Evolutionary conservation across 176 grass and related monocot species (phyloP).

Genomic region (Puya raimondii): DNA sequence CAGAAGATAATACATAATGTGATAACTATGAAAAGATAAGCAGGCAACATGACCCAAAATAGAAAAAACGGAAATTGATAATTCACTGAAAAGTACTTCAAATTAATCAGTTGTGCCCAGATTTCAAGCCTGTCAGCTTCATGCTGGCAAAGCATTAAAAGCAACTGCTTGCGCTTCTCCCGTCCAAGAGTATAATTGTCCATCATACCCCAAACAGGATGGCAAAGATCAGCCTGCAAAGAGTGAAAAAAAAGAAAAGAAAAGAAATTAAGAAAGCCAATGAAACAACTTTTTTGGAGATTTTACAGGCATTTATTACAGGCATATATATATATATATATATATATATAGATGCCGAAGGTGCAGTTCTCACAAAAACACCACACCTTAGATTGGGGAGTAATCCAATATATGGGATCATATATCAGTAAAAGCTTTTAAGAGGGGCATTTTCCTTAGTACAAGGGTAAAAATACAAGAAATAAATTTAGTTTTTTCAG

Average conservation of each 20-base stretch:
- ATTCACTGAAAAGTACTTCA: slow-evolving; percentile 48
- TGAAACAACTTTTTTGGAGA: neutral
- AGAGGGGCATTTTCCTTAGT: too few relatives aligned
- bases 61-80: slow-evolving; percentile 15
- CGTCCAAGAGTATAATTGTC: slow-evolving; percentile 56
- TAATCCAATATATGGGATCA: too few relatives aligned
- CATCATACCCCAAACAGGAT: slow-evolving; percentile 88
- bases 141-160: slow-evolving; percentile 82
- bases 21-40: slow-evolving; percentile 19
- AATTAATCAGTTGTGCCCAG: slow-evolving; percentile 94
- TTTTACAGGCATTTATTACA: too few relatives aligned
- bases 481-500: too few relatives aligned
- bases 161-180: slow-evolving; percentile 89
- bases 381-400: too few relatives aligned
- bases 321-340: too few relatives aligned
- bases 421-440: too few relatives aligned
- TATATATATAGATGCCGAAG: too few relatives aligned
- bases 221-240: slow-evolving; percentile 57
- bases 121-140: slow-evolving; percentile 96
- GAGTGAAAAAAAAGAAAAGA: neutral
- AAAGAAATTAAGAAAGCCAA: neutral
- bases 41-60: neutral
- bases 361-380: too few relatives aligned
- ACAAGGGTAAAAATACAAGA: too few relatives aligned
- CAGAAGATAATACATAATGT: slow-evolving; percentile 14